phyloP scores from a whole-genome alignment of 2,329 filamentous ascomycete species.

The Beauveria pseudobassiana region DNA sequence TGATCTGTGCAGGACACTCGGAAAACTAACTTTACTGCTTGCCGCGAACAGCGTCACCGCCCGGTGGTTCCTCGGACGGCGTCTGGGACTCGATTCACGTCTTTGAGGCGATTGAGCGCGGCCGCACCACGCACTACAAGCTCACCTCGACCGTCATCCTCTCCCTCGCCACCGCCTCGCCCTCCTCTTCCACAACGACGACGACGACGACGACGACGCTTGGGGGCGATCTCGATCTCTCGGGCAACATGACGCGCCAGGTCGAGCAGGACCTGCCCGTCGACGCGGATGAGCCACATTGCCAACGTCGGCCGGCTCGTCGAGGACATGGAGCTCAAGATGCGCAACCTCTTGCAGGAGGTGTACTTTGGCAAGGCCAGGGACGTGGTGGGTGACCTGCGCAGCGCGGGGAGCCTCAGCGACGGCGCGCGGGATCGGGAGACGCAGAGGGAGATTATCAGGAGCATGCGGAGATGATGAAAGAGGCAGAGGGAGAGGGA shows the following conservation, averaged over 20 bases:
- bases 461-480: constrained; percentile 40
- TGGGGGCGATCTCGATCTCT: constrained; percentile 75
- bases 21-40: background rate
- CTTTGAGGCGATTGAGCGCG: constrained; percentile 90
- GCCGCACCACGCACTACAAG: constrained; percentile 91
- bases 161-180: constrained; percentile 58
- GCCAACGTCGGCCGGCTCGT: constrained; percentile 90
- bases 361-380: constrained; percentile 99
- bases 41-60: constrained; percentile 50
- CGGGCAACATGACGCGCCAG: constrained; percentile 96
- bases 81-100: constrained; percentile 99
- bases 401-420: constrained; percentile 77
- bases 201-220: constrained; percentile 41
- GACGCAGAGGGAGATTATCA: constrained; percentile 82
- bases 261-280: constrained; percentile 86
- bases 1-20: too few species aligned
- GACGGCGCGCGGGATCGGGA: constrained; percentile 78
- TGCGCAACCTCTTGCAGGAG: constrained; percentile 96
- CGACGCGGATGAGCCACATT: constrained; percentile 87
- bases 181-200: constrained; percentile 18
- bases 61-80: constrained; percentile 60
- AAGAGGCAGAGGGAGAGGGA: background rate
- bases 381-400: constrained; percentile 91
- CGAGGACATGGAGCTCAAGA: constrained; percentile 99
- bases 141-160: constrained; percentile 95